A percentile compares a stretch with the other conserved stretches of the same genome.
Evolutionary conservation across 495 filamentous ascomycete species (phyloP).

Genomic region (Hypoxylon crocopeplum): DNA sequence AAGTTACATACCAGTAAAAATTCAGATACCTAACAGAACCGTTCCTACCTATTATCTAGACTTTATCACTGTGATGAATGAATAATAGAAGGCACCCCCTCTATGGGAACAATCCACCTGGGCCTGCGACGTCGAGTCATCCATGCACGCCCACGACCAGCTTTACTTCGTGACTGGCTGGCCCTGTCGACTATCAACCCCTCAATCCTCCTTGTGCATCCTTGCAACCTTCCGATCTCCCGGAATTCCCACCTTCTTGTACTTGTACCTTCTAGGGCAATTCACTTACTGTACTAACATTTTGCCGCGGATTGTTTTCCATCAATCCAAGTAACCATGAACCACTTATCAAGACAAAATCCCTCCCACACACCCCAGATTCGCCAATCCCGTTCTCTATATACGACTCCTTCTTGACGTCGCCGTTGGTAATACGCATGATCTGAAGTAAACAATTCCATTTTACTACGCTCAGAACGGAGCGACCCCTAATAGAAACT

Average conservation of each 20-base stretch:
- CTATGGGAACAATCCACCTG: not conserved
- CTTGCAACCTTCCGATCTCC: slow-evolving; percentile 44
- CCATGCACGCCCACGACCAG: slow-evolving; percentile 18
- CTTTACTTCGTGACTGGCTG: slow-evolving; percentile 30
- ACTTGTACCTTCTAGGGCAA: not conserved
- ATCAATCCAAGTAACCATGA: slow-evolving; percentile 17
- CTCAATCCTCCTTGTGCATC: slow-evolving; percentile 36
- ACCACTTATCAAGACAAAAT: slow-evolving; percentile 21
- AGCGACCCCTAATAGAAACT: not conserved
- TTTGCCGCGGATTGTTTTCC: slow-evolving; percentile 42
- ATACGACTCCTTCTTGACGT: not conserved
- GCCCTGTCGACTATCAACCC: slow-evolving; percentile 34
- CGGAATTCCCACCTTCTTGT: slow-evolving; percentile 39
- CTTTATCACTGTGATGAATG: too few species aligned
- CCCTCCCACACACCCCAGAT: slow-evolving; percentile 18
- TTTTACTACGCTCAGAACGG: slow-evolving; percentile 1
- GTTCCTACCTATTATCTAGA: too few species aligned
- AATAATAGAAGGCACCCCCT: too few species aligned
- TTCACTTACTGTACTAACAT: slow-evolving; percentile 14
- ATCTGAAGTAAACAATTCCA: not conserved
- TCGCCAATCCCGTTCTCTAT: slow-evolving; percentile 11
- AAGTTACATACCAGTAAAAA: too few species aligned
- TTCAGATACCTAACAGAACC: too few species aligned
- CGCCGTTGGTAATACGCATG: slow-evolving; percentile 3
- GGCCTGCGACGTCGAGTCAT: slow-evolving; percentile 31